Percentiles rank a stretch among this genome's conserved stretches.
Evolutionary conservation across 176 grass and related monocot species (phyloP).

Genomic region (Chloris gayana): DNA sequence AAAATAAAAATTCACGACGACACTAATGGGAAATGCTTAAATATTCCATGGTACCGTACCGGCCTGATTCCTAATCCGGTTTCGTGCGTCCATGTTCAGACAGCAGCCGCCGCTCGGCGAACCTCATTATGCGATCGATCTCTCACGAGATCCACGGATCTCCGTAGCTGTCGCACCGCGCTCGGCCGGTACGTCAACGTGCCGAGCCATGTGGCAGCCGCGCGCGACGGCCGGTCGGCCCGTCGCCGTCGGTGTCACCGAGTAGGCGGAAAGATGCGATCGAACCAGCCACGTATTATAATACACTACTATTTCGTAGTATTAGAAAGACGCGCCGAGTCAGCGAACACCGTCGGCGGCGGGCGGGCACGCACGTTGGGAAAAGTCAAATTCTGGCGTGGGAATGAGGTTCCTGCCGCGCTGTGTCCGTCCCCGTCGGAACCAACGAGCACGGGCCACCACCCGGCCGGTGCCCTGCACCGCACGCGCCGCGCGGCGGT

Average conservation of each 20-base stretch:
- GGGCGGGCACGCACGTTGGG: neutral
- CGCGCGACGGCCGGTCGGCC: neutral
- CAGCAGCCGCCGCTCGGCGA: neutral
- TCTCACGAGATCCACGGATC: neutral
- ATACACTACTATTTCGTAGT: neutral
- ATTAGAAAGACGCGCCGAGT: neutral
- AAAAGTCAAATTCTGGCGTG: constrained; percentile 34
- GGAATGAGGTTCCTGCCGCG: neutral
- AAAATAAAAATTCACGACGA: too few relatives aligned
- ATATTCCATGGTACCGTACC: neutral
- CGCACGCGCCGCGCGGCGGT: neutral
- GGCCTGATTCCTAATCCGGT: neutral
- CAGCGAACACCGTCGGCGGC: neutral
- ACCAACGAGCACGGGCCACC: neutral
- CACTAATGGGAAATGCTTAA: neutral
- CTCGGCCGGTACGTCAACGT: neutral
- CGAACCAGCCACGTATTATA: neutral
- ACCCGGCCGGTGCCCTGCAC: neutral
- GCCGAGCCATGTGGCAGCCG: neutral
- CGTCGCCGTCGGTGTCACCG: neutral
- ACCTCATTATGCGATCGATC: neutral
- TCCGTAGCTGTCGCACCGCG: neutral
- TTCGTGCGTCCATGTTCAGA: neutral
- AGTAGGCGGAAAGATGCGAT: neutral
- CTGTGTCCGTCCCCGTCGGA: neutral